Evolutionary conservation across 345 rosid genomes (phyloP), one percentile per base, ranked within the genome.

Genomic region (Physaria fendleri): DNA sequence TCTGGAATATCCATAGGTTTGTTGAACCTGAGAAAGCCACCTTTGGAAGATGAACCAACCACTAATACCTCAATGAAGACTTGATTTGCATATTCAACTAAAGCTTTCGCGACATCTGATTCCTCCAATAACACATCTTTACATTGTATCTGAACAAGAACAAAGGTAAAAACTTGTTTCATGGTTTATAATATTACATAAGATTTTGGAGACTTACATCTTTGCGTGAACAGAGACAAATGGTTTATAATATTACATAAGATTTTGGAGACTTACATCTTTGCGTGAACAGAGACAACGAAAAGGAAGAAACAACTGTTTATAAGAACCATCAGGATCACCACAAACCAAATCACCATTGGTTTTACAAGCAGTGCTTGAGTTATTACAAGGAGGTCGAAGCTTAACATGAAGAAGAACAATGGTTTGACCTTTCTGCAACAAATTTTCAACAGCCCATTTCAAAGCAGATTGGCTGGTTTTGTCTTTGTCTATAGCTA

Each of bases 241-340:
- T n/a, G 7, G 12, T 25, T 25, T 15, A n/a, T 51, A 40, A n/a
- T 51, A 40, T 11, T 18, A 16, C 7, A 24, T 24, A 45, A 43
- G 6, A 29, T 7, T 5, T 12, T 17, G 6, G 35, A 20, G 22
- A 43, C 85, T 62, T 68, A 92, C 98, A 60, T 88, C 94, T 73
- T 88, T 92, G 11, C 95, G 91, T 1, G 87, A 81, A 57, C 93
- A 88, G 30, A 92, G 81, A 69, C 97, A 88, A 24, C 97, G 97
- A 64, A 88, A 88, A 15, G 98, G 97, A 68, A 84, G 90, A 72
- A 84, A 89, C 56, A 92, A 28, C 3, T 89, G 95, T 77, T 39
- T 86, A 64, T 73, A 77, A 16, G 69, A 77, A 7, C 76, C 59
- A 52, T 88, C 96, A 27, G 72, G 71, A 9, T 82, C 87, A 34